Percentiles rank a stretch among this genome's conserved stretches.
phyloP scores from a whole-genome alignment of 805 yeast species.

The Middelhovenomyces tepae region DNA sequence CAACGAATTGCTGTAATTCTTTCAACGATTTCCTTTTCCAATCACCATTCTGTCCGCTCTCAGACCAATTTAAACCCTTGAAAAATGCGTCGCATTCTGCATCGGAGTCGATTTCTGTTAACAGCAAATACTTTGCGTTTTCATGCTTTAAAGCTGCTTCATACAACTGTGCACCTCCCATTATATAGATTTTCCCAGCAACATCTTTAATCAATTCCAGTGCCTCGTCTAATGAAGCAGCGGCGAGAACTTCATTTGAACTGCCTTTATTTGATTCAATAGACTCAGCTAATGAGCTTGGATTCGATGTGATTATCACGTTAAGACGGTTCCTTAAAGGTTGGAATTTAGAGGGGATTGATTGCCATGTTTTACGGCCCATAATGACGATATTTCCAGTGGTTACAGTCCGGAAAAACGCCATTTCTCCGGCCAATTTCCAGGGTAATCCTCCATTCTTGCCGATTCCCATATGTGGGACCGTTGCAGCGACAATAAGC shows the following conservation, averaged over 20 bases:
- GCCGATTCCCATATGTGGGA: conserved; percentile 81
- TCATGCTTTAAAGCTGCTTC: conserved; percentile 39
- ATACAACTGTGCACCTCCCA: conserved; percentile 91
- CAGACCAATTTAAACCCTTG: conserved; percentile 20
- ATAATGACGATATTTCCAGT: conserved; percentile 57
- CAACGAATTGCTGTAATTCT: conserved; percentile 34
- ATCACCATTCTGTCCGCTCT: conserved; percentile 4
- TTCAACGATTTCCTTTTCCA: conserved; percentile 27
- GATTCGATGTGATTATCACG: conserved; percentile 57
- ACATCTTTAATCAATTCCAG: conserved; percentile 19
- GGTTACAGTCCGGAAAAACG: conserved; percentile 73
- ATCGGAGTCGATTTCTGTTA: conserved; percentile 56
- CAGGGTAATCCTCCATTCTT: conserved; percentile 76
- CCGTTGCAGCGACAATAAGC: conserved; percentile 76
- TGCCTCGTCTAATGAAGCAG: conserved; percentile 39
- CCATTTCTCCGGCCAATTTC: conserved; percentile 77
- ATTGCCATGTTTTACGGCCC: conserved; percentile 97
- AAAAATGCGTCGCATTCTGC: conserved; percentile 65
- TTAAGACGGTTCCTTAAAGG: conserved; percentile 74
- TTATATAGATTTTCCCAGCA: conserved; percentile 58
- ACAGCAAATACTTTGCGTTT: conserved; percentile 44
- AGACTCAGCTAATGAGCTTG: conserved; percentile 13
- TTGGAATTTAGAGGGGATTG: conserved; percentile 75
- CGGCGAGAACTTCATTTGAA: conserved; percentile 24
- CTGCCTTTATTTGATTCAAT: conserved; percentile 7